phyloP scores from a whole-genome alignment of 2,329 filamentous ascomycete species.

The Ambrosiella xylebori region DNA sequence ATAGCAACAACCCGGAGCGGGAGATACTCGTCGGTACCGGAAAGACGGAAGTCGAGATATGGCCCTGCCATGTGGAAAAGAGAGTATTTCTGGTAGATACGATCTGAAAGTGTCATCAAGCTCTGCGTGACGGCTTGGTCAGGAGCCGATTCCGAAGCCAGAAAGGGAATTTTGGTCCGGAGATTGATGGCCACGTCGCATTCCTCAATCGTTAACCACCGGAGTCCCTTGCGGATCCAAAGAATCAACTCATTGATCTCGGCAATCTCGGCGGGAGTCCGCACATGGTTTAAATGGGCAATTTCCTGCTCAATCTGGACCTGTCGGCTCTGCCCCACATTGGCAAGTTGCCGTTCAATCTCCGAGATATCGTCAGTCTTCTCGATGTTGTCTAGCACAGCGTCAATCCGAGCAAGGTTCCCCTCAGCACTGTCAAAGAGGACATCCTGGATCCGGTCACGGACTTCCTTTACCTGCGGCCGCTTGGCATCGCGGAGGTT shows the following conservation, averaged over 20 bases:
- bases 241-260: constrained; percentile 24
- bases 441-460: neutral
- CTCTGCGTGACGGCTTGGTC: neutral
- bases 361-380: constrained; percentile 22
- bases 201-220: constrained; percentile 16
- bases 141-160: neutral
- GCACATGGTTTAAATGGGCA: constrained; percentile 18
- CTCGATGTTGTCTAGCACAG: constrained; percentile 19
- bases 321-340: constrained; percentile 18
- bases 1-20: neutral
- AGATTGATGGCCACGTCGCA: constrained; percentile 16
- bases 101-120: neutral
- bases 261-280: constrained; percentile 20
- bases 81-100: neutral
- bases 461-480: neutral
- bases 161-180: neutral
- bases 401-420: neutral
- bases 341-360: constrained; percentile 18
- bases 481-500: neutral
- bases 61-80: neutral
- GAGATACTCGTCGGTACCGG: neutral
- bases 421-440: neutral
- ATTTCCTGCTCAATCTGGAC: constrained; percentile 21
- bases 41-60: neutral
- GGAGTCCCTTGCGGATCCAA: constrained; percentile 19